These are phyloP conservation scores for Penicillium fuscoglaucum DNA, from an alignment of 2,329 filamentous ascomycete species.

Conservation along the genomic window DNA sequence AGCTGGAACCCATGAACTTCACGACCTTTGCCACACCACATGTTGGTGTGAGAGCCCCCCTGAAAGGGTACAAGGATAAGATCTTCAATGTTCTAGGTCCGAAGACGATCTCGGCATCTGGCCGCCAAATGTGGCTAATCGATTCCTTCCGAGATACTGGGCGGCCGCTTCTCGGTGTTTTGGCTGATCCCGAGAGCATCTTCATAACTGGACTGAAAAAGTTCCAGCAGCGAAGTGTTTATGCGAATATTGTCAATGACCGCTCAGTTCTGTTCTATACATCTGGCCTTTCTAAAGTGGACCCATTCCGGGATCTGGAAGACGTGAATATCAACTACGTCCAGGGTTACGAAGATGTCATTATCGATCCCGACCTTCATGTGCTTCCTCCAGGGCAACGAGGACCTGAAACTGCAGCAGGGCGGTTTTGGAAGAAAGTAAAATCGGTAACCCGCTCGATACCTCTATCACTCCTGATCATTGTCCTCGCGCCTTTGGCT, in stretches of 20 bases:
- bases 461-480: conserved; percentile 65
- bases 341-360: conserved; percentile 69
- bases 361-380: conserved; percentile 60
- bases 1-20: conserved; percentile 85
- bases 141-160: conserved; percentile 82
- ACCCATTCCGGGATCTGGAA: conserved; percentile 71
- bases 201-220: conserved; percentile 76
- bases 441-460: conserved; percentile 52
- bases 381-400: conserved; percentile 32
- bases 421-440: conserved; percentile 35
- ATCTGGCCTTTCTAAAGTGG: conserved; percentile 70
- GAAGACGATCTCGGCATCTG: conserved; percentile 76
- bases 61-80: conserved; percentile 64
- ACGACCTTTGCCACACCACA: conserved; percentile 87
- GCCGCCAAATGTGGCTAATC: conserved; percentile 81
- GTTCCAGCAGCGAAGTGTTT: conserved; percentile 76
- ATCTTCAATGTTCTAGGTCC: conserved; percentile 84
- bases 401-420: conserved; percentile 27
- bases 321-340: conserved; percentile 72
- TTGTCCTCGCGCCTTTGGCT: conserved; percentile 72
- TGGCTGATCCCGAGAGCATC: conserved; percentile 80
- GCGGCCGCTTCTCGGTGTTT: conserved; percentile 74
- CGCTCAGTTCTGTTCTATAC: conserved; percentile 80
- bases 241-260: conserved; percentile 87
- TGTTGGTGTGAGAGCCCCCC: conserved; percentile 70